Conservation (phyloP, 768 basidiomycete genomes). For the Pholiota microspora region DNA sequence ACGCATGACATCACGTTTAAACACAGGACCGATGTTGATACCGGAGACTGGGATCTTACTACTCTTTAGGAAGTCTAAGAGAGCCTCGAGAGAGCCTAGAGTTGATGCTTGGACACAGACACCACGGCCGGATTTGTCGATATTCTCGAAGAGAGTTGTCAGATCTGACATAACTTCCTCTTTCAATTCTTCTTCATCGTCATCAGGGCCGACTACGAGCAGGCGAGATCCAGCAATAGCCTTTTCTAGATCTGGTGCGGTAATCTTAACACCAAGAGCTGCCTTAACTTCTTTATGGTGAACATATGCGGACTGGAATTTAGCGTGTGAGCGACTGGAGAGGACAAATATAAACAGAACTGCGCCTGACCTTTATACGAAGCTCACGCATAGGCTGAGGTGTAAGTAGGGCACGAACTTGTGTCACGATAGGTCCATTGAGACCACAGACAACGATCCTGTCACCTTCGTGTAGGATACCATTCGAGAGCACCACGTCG, state of each 20-base stretch:
- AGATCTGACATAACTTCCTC: slow-evolving; percentile 98
- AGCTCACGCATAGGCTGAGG: slow-evolving; percentile 95
- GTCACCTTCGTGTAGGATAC: slow-evolving; percentile 88
- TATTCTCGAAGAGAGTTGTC: slow-evolving; percentile 80
- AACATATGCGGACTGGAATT: slow-evolving; percentile 84
- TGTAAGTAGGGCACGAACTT: slow-evolving; percentile 89
- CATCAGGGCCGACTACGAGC: slow-evolving; percentile 90
- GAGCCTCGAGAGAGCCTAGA: slow-evolving; percentile 92
- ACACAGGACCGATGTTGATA: slow-evolving; percentile 96
- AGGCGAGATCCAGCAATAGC: slow-evolving; percentile 96
- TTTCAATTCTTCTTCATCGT: slow-evolving; percentile 92
- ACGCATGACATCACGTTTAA: slow-evolving; percentile 94
- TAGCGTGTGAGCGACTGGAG: slow-evolving; percentile 10
- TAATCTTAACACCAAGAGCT: slow-evolving; percentile 93
- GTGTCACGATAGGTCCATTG: slow-evolving; percentile 96
- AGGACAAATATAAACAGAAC: slow-evolving; percentile 4
- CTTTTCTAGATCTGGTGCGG: slow-evolving; percentile 94
- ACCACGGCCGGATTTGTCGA: slow-evolving; percentile 94
- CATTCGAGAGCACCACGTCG: slow-evolving; percentile 95
- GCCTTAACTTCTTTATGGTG: slow-evolving; percentile 98
- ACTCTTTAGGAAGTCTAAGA: slow-evolving; percentile 90
- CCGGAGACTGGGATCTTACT: slow-evolving; percentile 98
- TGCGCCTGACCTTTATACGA: slow-evolving; percentile 77
- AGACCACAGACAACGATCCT: slow-evolving; percentile 94
- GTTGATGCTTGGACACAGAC: slow-evolving; percentile 98